Percentiles rank a stretch among this genome's conserved stretches.
Evolutionary conservation across 2,329 filamentous ascomycete species (phyloP).

Genomic region (Hymenoscyphus infarciens): DNA sequence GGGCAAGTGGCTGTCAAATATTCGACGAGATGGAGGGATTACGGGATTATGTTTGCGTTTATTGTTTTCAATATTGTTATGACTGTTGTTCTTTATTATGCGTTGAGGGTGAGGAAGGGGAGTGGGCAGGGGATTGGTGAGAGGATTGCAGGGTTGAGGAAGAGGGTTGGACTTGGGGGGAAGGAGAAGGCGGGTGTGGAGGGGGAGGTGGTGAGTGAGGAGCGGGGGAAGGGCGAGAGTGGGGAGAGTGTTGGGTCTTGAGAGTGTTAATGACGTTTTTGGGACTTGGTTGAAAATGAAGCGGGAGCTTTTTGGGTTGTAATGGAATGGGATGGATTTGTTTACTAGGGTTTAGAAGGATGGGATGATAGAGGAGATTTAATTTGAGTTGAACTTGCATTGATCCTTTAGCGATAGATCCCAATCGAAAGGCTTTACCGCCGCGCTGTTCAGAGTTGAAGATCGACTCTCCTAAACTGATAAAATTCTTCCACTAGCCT

Average conservation of each 20-base stretch:
- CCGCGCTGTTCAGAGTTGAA: too few species aligned
- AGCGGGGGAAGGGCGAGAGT: background rate
- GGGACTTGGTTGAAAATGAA: too few species aligned
- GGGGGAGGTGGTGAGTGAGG: background rate
- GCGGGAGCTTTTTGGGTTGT: too few species aligned
- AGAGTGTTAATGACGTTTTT: background rate
- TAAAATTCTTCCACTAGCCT: too few species aligned
- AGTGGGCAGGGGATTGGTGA: background rate
- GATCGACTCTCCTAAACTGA: too few species aligned
- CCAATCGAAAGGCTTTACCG: too few species aligned
- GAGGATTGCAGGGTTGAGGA: background rate
- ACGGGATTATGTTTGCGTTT: constrained; percentile 59
- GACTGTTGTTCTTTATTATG: constrained; percentile 52
- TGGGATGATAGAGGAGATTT: too few species aligned
- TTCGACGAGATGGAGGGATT: constrained; percentile 63
- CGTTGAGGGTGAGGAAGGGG: constrained; percentile 38
- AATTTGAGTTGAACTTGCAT: too few species aligned
- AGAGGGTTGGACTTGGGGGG: background rate
- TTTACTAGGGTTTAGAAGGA: too few species aligned
- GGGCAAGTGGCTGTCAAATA: constrained; percentile 49
- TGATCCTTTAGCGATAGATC: too few species aligned
- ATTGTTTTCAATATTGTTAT: constrained; percentile 53
- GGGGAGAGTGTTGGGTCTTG: background rate
- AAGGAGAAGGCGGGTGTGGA: background rate
- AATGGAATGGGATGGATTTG: too few species aligned